Percentiles rank a stretch among this genome's conserved stretches.
These are phyloP conservation scores for Dryas drummondii DNA, from an alignment of 306 rosid genomes.

Conservation along the genomic window DNA sequence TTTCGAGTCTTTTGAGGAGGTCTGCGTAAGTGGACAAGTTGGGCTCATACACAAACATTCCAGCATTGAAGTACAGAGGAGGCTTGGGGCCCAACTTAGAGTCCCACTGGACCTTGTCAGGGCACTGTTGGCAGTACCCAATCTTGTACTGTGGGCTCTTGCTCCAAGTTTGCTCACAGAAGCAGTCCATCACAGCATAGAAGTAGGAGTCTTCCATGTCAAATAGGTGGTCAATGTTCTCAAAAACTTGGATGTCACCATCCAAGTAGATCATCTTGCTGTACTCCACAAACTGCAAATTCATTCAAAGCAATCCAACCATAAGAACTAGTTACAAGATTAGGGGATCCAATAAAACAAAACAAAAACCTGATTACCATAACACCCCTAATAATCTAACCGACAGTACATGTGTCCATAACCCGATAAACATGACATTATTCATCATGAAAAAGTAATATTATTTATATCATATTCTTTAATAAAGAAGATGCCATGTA, in stretches of 20 bases:
- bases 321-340: no score
- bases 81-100: constrained; percentile 60
- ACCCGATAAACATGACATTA: not conserved
- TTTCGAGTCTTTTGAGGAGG: constrained; percentile 43
- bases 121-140: constrained; percentile 80
- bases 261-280: constrained; percentile 75
- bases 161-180: constrained; percentile 71
- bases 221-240: constrained; percentile 65
- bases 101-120: constrained; percentile 61
- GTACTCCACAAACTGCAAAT: constrained; percentile 76
- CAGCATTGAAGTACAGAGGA: constrained; percentile 77
- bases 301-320: no score
- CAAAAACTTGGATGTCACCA: constrained; percentile 73
- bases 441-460: no score
- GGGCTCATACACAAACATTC: constrained; percentile 76
- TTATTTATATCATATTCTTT: no score
- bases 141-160: constrained; percentile 54
- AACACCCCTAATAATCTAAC: not conserved
- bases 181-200: constrained; percentile 86
- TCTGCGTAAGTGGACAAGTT: constrained; percentile 39
- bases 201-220: constrained; percentile 52
- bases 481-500: no score
- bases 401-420: not conserved
- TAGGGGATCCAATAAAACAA: no score
- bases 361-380: not conserved